A percentile compares a stretch with the other conserved stretches of the same genome.
These are phyloP conservation scores for Pseudonitzschia multistriata DNA, from an alignment of 108 stramenopile species.

Conservation along the genomic window DNA sequence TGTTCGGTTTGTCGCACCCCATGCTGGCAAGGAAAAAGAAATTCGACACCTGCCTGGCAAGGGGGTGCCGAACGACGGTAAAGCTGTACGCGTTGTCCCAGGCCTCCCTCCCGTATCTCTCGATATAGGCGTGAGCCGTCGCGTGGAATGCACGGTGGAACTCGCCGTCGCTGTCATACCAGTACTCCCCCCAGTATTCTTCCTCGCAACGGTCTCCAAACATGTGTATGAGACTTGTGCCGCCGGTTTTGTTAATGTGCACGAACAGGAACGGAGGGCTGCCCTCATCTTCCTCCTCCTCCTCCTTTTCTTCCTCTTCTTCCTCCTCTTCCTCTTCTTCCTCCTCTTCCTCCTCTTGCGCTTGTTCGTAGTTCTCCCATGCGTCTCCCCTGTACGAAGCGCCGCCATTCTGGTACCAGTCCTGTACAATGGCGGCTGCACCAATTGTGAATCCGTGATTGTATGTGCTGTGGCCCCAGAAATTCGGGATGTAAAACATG, in stretches of 20 bases:
- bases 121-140: constrained; percentile 17
- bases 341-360: background rate
- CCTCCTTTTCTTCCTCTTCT: background rate
- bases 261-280: constrained; percentile 12
- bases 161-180: constrained; percentile 7
- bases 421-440: constrained; percentile 15
- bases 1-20: background rate
- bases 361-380: background rate
- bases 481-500: constrained; percentile 27
- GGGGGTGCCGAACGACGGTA: constrained; percentile 12
- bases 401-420: background rate
- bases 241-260: constrained; percentile 33
- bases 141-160: constrained; percentile 13
- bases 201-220: constrained; percentile 14
- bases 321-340: background rate
- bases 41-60: constrained; percentile 11
- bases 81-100: constrained; percentile 18
- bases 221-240: constrained; percentile 14
- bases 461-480: constrained; percentile 28
- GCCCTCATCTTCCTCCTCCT: background rate
- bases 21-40: constrained; percentile 9
- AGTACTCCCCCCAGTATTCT: constrained; percentile 3
- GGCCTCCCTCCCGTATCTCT: constrained; percentile 9
- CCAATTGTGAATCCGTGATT: constrained; percentile 33
- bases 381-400: background rate